Conservation (phyloP, 2,329 filamentous ascomycete species). For the Ophiocordyceps camponoti-leonardi region DNA sequence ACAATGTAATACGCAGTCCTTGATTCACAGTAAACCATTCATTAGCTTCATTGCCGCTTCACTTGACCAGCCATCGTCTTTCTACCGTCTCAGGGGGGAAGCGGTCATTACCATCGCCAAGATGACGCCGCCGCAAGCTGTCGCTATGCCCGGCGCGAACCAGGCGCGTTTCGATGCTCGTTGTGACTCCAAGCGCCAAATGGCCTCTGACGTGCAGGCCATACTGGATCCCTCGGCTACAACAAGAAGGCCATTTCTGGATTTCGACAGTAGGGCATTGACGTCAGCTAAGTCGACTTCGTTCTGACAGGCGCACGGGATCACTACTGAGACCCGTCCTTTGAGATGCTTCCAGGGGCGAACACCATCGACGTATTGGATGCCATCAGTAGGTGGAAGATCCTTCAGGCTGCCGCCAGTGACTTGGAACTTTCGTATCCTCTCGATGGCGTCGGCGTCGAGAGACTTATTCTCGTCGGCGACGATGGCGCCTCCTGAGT, state of each 20-base stretch:
- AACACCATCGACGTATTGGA: slow-evolving; percentile 76
- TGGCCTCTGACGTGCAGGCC: slow-evolving; percentile 93
- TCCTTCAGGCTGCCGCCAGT: slow-evolving; percentile 67
- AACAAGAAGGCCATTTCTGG: slow-evolving; percentile 60
- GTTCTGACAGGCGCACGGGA: slow-evolving; percentile 93
- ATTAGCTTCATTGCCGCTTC: too few species aligned
- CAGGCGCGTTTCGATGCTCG: slow-evolving; percentile 67
- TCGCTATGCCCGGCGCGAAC: slow-evolving; percentile 95
- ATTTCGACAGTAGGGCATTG: slow-evolving; percentile 46
- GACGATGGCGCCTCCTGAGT: slow-evolving; percentile 74
- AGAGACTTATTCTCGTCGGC: slow-evolving; percentile 48
- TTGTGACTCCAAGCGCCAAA: slow-evolving; percentile 75
- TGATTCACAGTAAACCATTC: too few species aligned
- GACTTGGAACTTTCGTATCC: slow-evolving; percentile 75
- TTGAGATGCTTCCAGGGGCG: slow-evolving; percentile 77
- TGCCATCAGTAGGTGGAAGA: slow-evolving; percentile 43
- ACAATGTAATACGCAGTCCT: too few species aligned
- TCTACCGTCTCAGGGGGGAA: too few species aligned
- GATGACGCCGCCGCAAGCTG: slow-evolving; percentile 93
- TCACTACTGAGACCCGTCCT: slow-evolving; percentile 74
- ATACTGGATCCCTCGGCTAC: slow-evolving; percentile 97
- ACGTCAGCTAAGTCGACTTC: slow-evolving; percentile 90
- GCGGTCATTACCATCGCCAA: slow-evolving; percentile 56
- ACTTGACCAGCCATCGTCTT: too few species aligned
- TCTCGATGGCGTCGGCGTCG: slow-evolving; percentile 51